phyloP scores from a whole-genome alignment of 202 grass and related monocot genomes.

The Elaeis oleifera region DNA sequence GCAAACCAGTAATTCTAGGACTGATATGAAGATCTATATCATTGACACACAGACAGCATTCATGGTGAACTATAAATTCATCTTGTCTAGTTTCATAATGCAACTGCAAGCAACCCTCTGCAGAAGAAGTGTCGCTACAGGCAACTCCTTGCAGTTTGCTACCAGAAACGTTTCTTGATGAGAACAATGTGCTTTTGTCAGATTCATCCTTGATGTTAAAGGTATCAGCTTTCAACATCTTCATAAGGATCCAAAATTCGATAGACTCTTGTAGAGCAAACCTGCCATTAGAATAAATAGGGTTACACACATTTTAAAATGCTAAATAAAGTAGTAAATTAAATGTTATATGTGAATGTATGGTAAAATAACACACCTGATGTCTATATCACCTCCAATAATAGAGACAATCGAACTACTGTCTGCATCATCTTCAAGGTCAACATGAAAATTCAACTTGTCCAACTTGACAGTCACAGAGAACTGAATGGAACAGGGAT shows the following conservation, averaged over 20 bases:
- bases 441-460: constrained; percentile 50
- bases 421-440: constrained; percentile 51
- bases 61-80: constrained; percentile 38
- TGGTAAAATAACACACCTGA: constrained; percentile 44
- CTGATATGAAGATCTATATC: constrained; percentile 76
- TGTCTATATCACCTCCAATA: constrained; percentile 33
- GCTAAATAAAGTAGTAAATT: constrained; percentile 22
- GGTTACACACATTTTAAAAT: constrained; percentile 14
- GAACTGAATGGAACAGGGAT: constrained; percentile 32
- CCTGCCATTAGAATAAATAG: constrained; percentile 37
- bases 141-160: neutral
- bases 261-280: constrained; percentile 48
- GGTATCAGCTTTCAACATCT: constrained; percentile 46
- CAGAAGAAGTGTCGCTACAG: constrained; percentile 27
- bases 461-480: constrained; percentile 54
- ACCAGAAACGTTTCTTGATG: constrained; percentile 37
- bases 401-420: constrained; percentile 42
- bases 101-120: constrained; percentile 52
- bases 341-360: no score
- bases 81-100: constrained; percentile 47
- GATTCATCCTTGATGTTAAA: constrained; percentile 36
- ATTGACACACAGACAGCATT: constrained; percentile 37
- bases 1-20: constrained; percentile 51
- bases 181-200: constrained; percentile 34
- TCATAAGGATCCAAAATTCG: constrained; percentile 45